Evolutionary conservation across 2,329 filamentous ascomycete species (phyloP).

Genomic region (Alternaria sp.): DNA sequence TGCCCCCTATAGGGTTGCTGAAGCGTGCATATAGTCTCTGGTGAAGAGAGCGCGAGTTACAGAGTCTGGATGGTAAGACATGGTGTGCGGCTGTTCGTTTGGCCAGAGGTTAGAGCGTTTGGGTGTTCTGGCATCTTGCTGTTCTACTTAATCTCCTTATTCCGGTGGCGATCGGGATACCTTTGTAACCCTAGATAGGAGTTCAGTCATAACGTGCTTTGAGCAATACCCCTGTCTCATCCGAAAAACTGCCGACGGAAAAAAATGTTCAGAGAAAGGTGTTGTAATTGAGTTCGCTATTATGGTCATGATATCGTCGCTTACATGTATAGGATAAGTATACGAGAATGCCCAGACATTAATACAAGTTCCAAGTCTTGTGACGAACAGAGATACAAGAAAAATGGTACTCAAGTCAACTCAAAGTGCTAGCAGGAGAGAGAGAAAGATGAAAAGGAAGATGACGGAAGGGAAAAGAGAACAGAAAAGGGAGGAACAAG

Average conservation of each 20-base stretch:
- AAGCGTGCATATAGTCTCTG: neutral
- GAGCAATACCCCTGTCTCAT: too few species aligned
- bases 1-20: neutral
- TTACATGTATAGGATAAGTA: constrained; percentile 5
- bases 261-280: neutral
- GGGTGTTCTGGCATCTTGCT: neutral
- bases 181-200: neutral
- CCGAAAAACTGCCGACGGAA: neutral
- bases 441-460: neutral
- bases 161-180: neutral
- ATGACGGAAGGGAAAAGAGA: neutral
- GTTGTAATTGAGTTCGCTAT: constrained; percentile 6
- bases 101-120: neutral
- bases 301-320: constrained; percentile 4
- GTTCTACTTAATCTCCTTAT: neutral
- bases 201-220: neutral
- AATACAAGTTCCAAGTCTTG: neutral
- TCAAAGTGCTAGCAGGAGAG: neutral
- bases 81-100: neutral
- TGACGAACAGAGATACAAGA: constrained; percentile 4
- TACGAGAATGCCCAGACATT: constrained; percentile 10
- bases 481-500: neutral
- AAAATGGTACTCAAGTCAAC: neutral
- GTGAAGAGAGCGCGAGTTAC: constrained; percentile 4
- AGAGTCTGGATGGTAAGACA: constrained; percentile 11